Conservation (phyloP, 2,329 filamentous ascomycete genomes). For the Aspergillus phoenicis region DNA sequence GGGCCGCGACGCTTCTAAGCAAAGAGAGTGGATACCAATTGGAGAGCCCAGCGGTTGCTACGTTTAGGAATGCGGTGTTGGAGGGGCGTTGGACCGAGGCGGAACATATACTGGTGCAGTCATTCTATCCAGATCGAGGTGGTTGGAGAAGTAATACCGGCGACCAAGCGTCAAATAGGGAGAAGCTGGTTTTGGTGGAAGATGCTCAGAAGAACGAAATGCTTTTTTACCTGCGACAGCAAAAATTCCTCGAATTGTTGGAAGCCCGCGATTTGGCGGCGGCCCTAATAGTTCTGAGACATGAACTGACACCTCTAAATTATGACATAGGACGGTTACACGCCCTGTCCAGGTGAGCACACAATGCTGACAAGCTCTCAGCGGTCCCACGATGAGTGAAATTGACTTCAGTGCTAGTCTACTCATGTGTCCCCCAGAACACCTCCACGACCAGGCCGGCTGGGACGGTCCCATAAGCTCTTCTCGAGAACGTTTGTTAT, state of each 20-base stretch:
- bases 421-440: constrained; percentile 83
- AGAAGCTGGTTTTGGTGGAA: constrained; percentile 73
- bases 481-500: constrained; percentile 74
- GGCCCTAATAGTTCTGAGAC: constrained; percentile 80
- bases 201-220: constrained; percentile 76
- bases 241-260: constrained; percentile 91
- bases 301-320: constrained; percentile 83
- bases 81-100: constrained; percentile 80
- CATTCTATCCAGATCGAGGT: constrained; percentile 46
- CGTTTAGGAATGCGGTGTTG: constrained; percentile 79
- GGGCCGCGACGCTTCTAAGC: constrained; percentile 73
- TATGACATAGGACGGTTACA: constrained; percentile 77
- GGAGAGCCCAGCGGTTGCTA: constrained; percentile 82
- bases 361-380: neutral
- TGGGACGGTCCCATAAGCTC: constrained; percentile 82
- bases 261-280: constrained; percentile 72
- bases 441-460: constrained; percentile 72
- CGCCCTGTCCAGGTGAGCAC: constrained; percentile 69
- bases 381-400: neutral
- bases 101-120: constrained; percentile 73
- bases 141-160: constrained; percentile 44
- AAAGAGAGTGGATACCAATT: constrained; percentile 84
- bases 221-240: constrained; percentile 84
- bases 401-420: constrained; percentile 55
- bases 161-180: constrained; percentile 29